Evolutionary conservation across 768 basidiomycete genomes (phyloP), one percentile per base, ranked within the genome.

Genomic region (Phylloporus sp.): DNA sequence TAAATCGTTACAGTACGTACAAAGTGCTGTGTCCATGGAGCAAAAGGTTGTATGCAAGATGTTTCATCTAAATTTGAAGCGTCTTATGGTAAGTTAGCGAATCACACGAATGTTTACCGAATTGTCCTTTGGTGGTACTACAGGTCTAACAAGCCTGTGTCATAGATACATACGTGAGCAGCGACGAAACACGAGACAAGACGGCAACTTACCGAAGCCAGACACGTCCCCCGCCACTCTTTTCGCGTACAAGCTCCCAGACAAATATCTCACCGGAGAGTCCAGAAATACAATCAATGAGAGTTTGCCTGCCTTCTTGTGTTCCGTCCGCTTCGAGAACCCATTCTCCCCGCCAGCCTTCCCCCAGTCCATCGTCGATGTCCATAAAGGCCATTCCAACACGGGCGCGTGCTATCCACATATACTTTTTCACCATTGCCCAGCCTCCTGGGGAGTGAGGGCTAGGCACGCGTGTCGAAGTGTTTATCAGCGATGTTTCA

Each of bases 281-380:
- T 32, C 67, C 64, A 1, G 66, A 61, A 12, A 86, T 67, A 59
- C 81, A 82, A 53, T 82, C 76, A n/a, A 85, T 53, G 36, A 88
- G 65, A 3, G 71, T 63, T 62, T 79, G 73, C 40, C 78, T 72
- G 6, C 84, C 86, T 62, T 88, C 86, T 28, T 69, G 73, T 16
- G 88, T 91, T 1, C 88, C 89, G 48, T 88, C 86, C 1, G 80
- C 83, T 66, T 91, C 86, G n/a, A 91, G 72, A 13, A 88, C 71
- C 88, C 89, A 90, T 56, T 90, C 85, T 9, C 85, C 85, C 28
- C 76, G 72, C 84, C 89, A 87, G 6, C 82, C 84, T n/a, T 79
- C 78, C 12, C 85, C 83, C 22, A 85, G 70, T 28, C 68, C 76
- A 18, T 68, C 68, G 42, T 66, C 61, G 12, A 64, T 32, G 46